A percentile compares a stretch with the other conserved stretches of the same genome.
Evolutionary conservation across 2,329 filamentous ascomycete genomes (phyloP).

Genomic region (Aureobasidium namibiae): DNA sequence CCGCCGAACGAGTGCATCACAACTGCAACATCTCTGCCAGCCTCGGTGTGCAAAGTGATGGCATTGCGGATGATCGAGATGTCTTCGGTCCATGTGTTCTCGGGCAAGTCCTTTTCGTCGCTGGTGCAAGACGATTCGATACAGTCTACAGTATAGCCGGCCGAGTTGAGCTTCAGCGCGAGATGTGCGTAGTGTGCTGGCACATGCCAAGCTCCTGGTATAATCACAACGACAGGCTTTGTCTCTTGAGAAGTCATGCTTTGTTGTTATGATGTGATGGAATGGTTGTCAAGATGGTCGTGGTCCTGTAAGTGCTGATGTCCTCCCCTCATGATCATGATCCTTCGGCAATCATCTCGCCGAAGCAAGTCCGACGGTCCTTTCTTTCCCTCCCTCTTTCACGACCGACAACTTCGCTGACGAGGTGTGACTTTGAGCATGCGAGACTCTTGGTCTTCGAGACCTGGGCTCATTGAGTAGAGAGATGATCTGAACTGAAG

Average conservation of each 20-base stretch:
- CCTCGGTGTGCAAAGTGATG: constrained; percentile 19
- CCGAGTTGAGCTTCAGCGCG: constrained; percentile 16
- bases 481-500: not conserved
- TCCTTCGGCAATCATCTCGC: not conserved
- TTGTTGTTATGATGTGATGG: not conserved
- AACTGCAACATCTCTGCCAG: constrained; percentile 21
- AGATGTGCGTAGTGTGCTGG: constrained; percentile 18
- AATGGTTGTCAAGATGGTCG: not conserved
- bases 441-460: not conserved
- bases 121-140: not conserved
- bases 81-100: not conserved
- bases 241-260: not conserved
- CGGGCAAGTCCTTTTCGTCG: not conserved
- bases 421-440: not conserved
- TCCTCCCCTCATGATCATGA: not conserved
- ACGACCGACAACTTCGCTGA: too few relatives aligned
- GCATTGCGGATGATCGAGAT: constrained; percentile 14
- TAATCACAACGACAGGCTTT: constrained; percentile 19
- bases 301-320: not conserved
- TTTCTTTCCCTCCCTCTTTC: not conserved
- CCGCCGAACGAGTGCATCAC: constrained; percentile 27
- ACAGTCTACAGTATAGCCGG: constrained; percentile 18
- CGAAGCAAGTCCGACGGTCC: not conserved
- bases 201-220: constrained; percentile 25
- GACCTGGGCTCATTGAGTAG: not conserved